Percentiles rank a stretch among this genome's conserved stretches.
Conservation (phyloP, 2,329 filamentous ascomycete species). For the Venturia asperata region DNA sequence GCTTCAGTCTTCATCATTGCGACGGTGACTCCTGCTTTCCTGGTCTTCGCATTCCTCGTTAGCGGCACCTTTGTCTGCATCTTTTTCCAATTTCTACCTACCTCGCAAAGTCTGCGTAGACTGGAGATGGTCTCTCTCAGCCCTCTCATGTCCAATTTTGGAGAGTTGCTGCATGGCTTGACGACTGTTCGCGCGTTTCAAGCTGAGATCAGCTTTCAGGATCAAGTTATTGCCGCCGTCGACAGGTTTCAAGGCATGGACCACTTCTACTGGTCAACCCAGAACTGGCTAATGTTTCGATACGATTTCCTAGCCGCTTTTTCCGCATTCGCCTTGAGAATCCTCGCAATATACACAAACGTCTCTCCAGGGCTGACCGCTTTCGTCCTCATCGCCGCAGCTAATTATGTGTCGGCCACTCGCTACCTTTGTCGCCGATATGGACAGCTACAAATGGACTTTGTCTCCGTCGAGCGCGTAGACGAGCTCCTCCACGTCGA, state of each 20-base stretch:
- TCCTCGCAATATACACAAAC: conserved; percentile 66
- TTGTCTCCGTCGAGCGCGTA: conserved; percentile 81
- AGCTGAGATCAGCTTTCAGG: conserved; percentile 71
- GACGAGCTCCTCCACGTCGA: conserved; percentile 74
- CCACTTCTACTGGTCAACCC: conserved; percentile 85
- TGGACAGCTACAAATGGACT: conserved; percentile 82
- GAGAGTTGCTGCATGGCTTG: conserved; percentile 75
- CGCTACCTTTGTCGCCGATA: conserved; percentile 72
- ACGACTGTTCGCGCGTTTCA: conserved; percentile 80
- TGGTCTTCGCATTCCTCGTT: conserved; percentile 63
- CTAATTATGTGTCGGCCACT: conserved; percentile 59
- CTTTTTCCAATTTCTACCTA: conserved; percentile 71
- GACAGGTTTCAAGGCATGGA: conserved; percentile 92
- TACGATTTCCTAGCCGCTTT: conserved; percentile 65
- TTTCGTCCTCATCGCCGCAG: conserved; percentile 70
- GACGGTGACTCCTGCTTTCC: conserved; percentile 67
- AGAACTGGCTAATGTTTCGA: conserved; percentile 76
- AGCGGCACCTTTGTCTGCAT: conserved; percentile 63
- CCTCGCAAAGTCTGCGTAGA: conserved; percentile 73
- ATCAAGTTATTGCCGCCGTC: conserved; percentile 69
- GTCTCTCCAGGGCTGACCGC: conserved; percentile 72
- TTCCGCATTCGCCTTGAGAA: conserved; percentile 66
- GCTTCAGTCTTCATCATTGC: conserved; percentile 72
- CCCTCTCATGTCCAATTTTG: conserved; percentile 87
- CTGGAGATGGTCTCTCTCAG: conserved; percentile 86